These are phyloP conservation scores for Aspergillus candidus DNA, from an alignment of 2,329 filamentous ascomycete genomes.

Conservation along the genomic window DNA sequence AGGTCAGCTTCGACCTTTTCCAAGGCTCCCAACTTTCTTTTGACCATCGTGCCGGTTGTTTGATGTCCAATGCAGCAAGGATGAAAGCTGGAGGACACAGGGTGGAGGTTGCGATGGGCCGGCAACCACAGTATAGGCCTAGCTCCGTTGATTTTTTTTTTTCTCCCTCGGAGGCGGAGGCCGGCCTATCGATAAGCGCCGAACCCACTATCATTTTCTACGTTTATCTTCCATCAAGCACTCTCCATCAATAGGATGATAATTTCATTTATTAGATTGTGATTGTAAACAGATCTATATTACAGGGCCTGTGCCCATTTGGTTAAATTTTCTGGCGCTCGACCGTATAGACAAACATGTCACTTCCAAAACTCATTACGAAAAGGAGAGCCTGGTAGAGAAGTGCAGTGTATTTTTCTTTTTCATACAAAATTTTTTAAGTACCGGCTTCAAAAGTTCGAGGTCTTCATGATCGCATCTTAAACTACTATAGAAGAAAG, in stretches of 20 bases:
- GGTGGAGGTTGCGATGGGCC: slow-evolving; percentile 10
- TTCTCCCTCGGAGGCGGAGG: slow-evolving; percentile 5
- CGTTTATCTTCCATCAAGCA: too few relatives aligned
- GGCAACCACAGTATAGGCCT: background rate
- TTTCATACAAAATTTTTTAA: slow-evolving; percentile 17
- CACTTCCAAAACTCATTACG: too few relatives aligned
- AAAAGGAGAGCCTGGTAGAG: too few relatives aligned
- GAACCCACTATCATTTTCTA: slow-evolving; percentile 1
- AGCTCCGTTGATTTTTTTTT: slow-evolving; percentile 17
- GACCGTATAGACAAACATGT: too few relatives aligned
- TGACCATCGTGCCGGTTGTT: slow-evolving; percentile 54
- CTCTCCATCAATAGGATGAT: too few relatives aligned
- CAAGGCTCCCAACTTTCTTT: slow-evolving; percentile 83
- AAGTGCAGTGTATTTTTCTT: slow-evolving; percentile 11
- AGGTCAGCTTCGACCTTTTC: slow-evolving; percentile 93
- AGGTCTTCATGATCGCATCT: slow-evolving; percentile 39
- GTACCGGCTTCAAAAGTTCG: slow-evolving; percentile 17
- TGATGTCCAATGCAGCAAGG: slow-evolving; percentile 49
- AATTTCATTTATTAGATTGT: too few relatives aligned
- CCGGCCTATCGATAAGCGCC: slow-evolving; percentile 29
- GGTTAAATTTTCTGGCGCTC: too few relatives aligned
- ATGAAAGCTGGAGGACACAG: slow-evolving; percentile 69
- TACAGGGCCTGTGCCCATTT: too few relatives aligned
- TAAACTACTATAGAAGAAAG: slow-evolving; percentile 37
- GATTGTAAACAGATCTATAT: too few relatives aligned